Percentiles rank a stretch among this genome's conserved stretches.
Evolutionary conservation across 352 stramenopile species (phyloP).

Genomic region (Phytophthora uliginosa): DNA sequence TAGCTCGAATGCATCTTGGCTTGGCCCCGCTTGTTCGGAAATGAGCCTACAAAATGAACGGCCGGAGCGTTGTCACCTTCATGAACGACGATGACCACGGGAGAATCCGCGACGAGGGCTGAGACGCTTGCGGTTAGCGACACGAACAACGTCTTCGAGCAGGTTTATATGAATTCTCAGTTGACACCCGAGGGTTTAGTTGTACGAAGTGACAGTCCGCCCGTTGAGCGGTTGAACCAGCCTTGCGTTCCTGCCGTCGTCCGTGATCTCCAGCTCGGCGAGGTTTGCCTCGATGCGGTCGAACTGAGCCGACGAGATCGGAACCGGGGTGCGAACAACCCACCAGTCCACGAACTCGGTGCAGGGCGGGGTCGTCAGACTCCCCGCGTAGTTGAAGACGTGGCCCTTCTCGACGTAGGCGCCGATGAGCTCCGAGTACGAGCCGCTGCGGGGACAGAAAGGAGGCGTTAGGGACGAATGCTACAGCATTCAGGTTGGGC

Average conservation of each 20-base stretch:
- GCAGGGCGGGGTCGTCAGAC: conserved; percentile 47
- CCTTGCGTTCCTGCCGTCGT: conserved; percentile 40
- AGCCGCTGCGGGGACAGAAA: conserved; percentile 30
- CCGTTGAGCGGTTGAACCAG: conserved; percentile 38
- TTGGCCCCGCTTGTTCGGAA: conserved; percentile 6
- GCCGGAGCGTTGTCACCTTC: neutral
- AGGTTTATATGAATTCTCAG: neutral
- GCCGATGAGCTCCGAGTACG: conserved; percentile 64
- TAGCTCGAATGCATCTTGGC: conserved; percentile 19
- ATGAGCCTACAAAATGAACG: conserved; percentile 1
- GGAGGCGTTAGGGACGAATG: neutral
- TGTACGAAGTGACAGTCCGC: conserved; percentile 40
- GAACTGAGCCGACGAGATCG: conserved; percentile 34
- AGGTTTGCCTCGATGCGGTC: conserved; percentile 37
- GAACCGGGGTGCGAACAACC: conserved; percentile 34
- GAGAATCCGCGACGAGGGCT: conserved; percentile 21
- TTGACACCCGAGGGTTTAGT: conserved; percentile 5
- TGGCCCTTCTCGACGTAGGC: conserved; percentile 42
- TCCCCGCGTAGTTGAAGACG: conserved; percentile 51
- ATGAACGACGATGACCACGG: neutral
- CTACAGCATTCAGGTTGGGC: neutral
- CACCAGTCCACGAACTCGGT: conserved; percentile 47
- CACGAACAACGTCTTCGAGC: neutral
- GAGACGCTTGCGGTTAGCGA: conserved; percentile 3
- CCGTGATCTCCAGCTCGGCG: conserved; percentile 25